phyloP scores from a whole-genome alignment of 2,329 filamentous ascomycete genomes.

The Pseudocercospora crystallina region DNA sequence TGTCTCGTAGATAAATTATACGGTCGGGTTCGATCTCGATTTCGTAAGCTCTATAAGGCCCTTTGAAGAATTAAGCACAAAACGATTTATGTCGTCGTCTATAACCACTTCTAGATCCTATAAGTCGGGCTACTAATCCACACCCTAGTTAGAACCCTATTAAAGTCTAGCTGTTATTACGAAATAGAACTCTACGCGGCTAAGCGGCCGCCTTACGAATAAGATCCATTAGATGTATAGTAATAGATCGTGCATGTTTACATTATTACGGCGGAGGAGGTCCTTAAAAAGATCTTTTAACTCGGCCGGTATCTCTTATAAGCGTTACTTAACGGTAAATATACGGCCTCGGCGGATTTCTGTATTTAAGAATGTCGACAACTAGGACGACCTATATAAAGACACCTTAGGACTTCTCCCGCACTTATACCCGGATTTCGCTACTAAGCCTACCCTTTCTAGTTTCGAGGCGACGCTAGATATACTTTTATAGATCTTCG shows the following conservation, averaged over 20 bases:
- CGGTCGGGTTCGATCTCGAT: constrained; percentile 24
- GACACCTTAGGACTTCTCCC: constrained; percentile 42
- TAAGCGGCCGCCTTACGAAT: constrained; percentile 48
- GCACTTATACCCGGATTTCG: constrained; percentile 35
- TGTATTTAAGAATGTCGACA: constrained; percentile 46
- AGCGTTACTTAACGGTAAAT: constrained; percentile 31
- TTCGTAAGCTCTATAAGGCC: constrained; percentile 50
- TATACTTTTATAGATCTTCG: constrained; percentile 38
- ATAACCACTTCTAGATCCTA: constrained; percentile 27
- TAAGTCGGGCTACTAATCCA: neutral
- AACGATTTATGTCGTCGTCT: constrained; percentile 31
- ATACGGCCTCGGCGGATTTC: constrained; percentile 37
- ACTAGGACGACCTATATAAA: constrained; percentile 51
- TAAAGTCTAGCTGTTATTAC: constrained; percentile 38
- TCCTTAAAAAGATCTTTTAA: constrained; percentile 53
- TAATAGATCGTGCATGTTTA: constrained; percentile 43
- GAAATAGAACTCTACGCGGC: constrained; percentile 48
- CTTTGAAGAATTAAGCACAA: constrained; percentile 49
- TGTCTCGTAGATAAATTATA: constrained; percentile 58
- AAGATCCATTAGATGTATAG: constrained; percentile 57
- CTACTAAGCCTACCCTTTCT: constrained; percentile 22
- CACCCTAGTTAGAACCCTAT: neutral
- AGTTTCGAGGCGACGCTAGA: constrained; percentile 32
- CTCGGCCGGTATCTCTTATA: constrained; percentile 42
- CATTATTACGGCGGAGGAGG: constrained; percentile 49